Conservation (phyloP, 164 flowering plant species). For the Vitis rupestris region DNA sequence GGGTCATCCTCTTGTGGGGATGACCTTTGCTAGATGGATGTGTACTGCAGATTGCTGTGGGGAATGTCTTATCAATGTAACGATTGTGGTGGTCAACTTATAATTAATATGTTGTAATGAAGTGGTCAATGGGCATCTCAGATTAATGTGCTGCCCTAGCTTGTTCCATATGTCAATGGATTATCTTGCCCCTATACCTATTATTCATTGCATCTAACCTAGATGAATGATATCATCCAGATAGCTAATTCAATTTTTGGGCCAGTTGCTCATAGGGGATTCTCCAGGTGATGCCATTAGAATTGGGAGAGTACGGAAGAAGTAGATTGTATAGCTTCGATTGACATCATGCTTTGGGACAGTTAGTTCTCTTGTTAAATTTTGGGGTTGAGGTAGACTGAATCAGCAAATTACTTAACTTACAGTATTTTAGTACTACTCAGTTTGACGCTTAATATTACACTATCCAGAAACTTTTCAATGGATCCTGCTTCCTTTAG, state of each 20-base stretch:
- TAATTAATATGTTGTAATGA: too few relatives aligned
- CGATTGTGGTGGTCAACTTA: too few relatives aligned
- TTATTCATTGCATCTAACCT: background rate
- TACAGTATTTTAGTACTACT: background rate
- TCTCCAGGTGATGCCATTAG: background rate
- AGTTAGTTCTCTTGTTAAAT: background rate
- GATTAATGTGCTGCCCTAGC: too few relatives aligned
- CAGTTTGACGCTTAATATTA: slow-evolving; percentile 5
- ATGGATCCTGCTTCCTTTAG: background rate
- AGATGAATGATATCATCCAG: background rate
- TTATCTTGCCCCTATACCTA: background rate
- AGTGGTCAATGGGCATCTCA: too few relatives aligned
- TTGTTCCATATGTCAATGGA: too few relatives aligned
- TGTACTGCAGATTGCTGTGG: too few relatives aligned
- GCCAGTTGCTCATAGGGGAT: background rate
- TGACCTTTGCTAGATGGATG: too few relatives aligned
- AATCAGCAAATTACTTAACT: background rate
- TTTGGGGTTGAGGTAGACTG: background rate
- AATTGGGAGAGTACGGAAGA: background rate
- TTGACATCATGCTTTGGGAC: background rate
- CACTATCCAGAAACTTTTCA: background rate
- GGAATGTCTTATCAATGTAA: too few relatives aligned
- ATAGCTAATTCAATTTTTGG: background rate
- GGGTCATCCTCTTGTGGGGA: too few relatives aligned
- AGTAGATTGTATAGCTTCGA: background rate